A percentile compares a stretch with the other conserved stretches of the same genome.
phyloP scores from a whole-genome alignment of 345 rosid genomes.

The Turritis glabra region DNA sequence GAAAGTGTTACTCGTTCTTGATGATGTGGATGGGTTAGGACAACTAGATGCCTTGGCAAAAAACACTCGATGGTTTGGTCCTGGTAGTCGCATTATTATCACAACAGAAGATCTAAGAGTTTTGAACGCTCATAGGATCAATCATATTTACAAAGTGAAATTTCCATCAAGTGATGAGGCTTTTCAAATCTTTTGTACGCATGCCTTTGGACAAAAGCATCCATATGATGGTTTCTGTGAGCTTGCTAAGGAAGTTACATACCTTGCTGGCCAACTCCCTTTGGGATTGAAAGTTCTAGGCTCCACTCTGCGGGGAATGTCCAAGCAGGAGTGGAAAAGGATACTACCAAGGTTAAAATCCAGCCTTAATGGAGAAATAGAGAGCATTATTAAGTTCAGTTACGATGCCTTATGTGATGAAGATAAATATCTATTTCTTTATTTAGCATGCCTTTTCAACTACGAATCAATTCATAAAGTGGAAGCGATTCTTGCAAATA shows the following conservation, averaged over 20 bases:
- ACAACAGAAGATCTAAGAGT: not conserved
- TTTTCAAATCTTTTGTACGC: not conserved
- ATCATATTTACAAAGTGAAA: not conserved
- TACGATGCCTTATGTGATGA: too few relatives aligned
- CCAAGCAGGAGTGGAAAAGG: not conserved
- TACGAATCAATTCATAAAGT: not conserved
- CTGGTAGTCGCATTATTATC: not conserved
- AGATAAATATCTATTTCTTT: slow-evolving; percentile 21
- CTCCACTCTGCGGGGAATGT: not conserved
- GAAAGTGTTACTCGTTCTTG: too few relatives aligned
- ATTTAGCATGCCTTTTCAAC: slow-evolving; percentile 36
- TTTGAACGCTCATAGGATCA: not conserved
- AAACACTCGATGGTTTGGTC: not conserved
- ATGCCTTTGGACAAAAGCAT: not conserved
- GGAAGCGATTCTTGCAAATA: not conserved
- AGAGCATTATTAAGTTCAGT: too few relatives aligned
- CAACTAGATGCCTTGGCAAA: not conserved
- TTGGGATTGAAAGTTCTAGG: not conserved
- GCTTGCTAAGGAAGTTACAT: not conserved
- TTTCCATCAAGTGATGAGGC: not conserved
- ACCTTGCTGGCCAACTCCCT: not conserved
- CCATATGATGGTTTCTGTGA: not conserved
- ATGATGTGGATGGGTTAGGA: too few relatives aligned
- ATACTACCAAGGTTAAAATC: too few relatives aligned
- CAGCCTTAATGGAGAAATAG: too few relatives aligned